A percentile compares a stretch with the other conserved stretches of the same genome.
phyloP scores from a whole-genome alignment of 176 grass and related monocot genomes.

The Dactylis glomerata region DNA sequence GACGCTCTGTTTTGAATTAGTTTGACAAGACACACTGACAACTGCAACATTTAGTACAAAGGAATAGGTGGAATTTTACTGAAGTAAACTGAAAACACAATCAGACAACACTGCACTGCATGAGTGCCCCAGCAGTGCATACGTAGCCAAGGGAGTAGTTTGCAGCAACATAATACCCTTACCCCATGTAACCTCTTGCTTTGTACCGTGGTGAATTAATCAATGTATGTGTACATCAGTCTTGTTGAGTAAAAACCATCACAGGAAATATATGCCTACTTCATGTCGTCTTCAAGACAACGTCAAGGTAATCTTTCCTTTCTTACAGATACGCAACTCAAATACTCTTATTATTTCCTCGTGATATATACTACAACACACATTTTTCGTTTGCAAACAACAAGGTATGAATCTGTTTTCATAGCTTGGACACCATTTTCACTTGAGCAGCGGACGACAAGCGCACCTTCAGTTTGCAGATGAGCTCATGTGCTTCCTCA shows the following conservation, averaged over 20 bases:
- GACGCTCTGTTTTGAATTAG: too few species aligned
- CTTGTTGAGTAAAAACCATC: neutral
- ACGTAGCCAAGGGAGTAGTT: too few species aligned
- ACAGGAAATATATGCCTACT: neutral
- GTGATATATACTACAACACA: neutral
- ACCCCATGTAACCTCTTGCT: too few species aligned
- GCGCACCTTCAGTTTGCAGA: conserved; percentile 47
- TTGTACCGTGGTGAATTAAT: neutral
- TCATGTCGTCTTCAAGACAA: neutral
- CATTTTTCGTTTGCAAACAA: neutral
- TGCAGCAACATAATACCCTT: too few species aligned
- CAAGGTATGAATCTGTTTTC: neutral
- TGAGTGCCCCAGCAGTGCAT: too few species aligned
- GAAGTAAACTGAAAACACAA: neutral
- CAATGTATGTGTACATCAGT: neutral
- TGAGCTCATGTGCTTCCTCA: conserved; percentile 46
- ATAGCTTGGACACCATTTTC: conserved; percentile 43
- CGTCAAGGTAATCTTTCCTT: neutral
- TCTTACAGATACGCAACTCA: neutral
- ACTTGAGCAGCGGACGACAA: neutral
- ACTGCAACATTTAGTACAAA: too few species aligned
- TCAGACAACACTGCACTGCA: too few species aligned
- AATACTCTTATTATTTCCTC: neutral
- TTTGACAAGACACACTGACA: too few species aligned
- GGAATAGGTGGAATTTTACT: too few species aligned